A percentile compares a stretch with the other conserved stretches of the same genome.
Conservation (phyloP, 1,284 basidiomycete species). For the Apiotrichum gamsii region DNA sequence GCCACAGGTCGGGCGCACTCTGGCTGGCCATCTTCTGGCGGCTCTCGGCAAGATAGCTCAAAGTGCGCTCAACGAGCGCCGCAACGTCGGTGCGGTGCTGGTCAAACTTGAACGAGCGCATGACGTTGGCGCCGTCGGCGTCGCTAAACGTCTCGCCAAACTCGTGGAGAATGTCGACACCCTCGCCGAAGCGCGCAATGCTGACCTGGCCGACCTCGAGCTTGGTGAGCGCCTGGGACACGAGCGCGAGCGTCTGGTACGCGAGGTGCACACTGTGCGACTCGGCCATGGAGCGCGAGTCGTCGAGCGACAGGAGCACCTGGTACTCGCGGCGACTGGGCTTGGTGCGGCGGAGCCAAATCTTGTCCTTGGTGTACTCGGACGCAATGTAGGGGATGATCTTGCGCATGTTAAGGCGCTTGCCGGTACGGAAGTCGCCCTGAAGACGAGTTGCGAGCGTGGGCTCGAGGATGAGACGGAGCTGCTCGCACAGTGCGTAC, state of each 20-base stretch:
- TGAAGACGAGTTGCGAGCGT: constrained; percentile 89
- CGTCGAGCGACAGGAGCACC: constrained; percentile 88
- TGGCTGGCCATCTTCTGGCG: constrained; percentile 57
- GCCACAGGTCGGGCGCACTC: constrained; percentile 78
- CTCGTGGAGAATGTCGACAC: constrained; percentile 79
- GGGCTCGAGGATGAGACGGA: constrained; percentile 92
- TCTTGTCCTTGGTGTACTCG: constrained; percentile 99
- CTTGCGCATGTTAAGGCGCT: constrained; percentile 98
- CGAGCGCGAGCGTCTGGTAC: constrained; percentile 87
- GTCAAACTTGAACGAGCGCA: constrained; percentile 81
- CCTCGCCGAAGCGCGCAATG: constrained; percentile 84
- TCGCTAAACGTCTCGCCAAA: constrained; percentile 76
- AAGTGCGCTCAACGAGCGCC: constrained; percentile 73
- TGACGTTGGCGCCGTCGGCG: constrained; percentile 68
- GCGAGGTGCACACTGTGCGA: constrained; percentile 88
- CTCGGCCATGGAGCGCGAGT: constrained; percentile 94
- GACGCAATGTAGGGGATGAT: constrained; percentile 97
- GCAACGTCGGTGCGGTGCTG: constrained; percentile 89
- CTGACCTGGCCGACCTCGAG: constrained; percentile 93
- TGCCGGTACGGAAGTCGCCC: constrained; percentile 97
- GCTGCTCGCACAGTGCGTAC: constrained; percentile 87
- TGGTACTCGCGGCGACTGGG: constrained; percentile 95
- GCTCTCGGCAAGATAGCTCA: constrained; percentile 69
- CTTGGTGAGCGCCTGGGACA: constrained; percentile 81
- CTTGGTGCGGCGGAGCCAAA: constrained; percentile 92